Evolutionary conservation across 1,284 basidiomycete species (phyloP).

Genomic region (Crucibulum cyathiforme): DNA sequence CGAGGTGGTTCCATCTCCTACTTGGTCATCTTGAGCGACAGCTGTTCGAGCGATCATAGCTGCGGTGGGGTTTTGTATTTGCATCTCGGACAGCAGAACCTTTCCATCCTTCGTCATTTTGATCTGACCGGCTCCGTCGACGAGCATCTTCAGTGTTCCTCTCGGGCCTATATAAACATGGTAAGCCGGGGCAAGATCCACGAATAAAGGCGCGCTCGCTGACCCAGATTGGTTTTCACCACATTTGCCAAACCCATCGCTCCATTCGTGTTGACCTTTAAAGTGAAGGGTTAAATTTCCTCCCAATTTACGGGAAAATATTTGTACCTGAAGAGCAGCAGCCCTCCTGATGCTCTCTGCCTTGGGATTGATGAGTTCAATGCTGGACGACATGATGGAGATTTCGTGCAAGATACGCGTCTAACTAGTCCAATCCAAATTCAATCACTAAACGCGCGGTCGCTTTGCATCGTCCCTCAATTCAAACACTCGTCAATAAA

Average conservation of each 20-base stretch:
- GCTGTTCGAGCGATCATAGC: conserved; percentile 99
- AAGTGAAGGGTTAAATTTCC: conserved; percentile 9
- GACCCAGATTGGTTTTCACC: conserved; percentile 96
- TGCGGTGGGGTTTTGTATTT: conserved; percentile 99
- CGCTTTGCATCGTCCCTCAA: too few relatives aligned
- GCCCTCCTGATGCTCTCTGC: conserved; percentile 94
- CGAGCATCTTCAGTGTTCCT: conserved; percentile 99
- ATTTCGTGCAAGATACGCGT: neutral
- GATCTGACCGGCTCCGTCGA: conserved; percentile 98
- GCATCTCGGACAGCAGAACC: conserved; percentile 99
- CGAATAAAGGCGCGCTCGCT: conserved; percentile 30
- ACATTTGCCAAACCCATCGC: conserved; percentile 98
- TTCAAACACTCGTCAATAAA: too few relatives aligned
- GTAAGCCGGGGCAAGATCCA: conserved; percentile 1
- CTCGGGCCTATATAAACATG: conserved; percentile 71
- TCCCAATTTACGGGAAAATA: conserved; percentile 13
- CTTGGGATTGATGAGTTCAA: conserved; percentile 94
- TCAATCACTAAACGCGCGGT: too few relatives aligned
- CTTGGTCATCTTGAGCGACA: conserved; percentile 98
- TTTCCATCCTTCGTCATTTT: conserved; percentile 99
- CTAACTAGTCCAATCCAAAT: too few relatives aligned
- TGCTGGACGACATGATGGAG: conserved; percentile 72
- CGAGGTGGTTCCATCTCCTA: conserved; percentile 98
- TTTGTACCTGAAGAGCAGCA: conserved; percentile 87
- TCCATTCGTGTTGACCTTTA: conserved; percentile 86